Conservation (phyloP, 169 alveolate species). For the Plasmodium vivax region DNA sequence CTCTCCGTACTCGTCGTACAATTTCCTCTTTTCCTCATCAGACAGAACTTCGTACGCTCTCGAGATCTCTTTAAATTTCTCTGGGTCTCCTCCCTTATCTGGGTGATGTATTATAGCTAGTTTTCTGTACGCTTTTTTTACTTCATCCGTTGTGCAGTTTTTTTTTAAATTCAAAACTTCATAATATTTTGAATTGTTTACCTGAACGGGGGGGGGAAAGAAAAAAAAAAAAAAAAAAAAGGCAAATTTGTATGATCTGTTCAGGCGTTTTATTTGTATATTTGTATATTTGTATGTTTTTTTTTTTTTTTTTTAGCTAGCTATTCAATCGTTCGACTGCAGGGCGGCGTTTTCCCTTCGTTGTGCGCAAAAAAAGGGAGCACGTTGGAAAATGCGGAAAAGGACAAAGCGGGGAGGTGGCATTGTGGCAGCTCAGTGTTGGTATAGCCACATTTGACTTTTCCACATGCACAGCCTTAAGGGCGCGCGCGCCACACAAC, state of each 20-base stretch:
- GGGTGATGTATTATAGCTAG: constrained; percentile 97
- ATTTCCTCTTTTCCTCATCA: constrained; percentile 96
- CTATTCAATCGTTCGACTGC: not conserved
- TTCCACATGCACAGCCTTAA: not conserved
- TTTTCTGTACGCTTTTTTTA: constrained; percentile 96
- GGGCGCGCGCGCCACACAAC: not conserved
- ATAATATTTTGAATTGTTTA: constrained; percentile 89
- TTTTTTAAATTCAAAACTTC: constrained; percentile 88
- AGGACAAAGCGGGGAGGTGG: not conserved
- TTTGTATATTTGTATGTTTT: too few species aligned
- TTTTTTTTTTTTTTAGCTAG: not conserved
- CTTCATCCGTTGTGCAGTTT: constrained; percentile 91
- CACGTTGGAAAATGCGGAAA: not conserved
- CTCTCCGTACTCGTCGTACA: constrained; percentile 98
- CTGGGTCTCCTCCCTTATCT: constrained; percentile 99
- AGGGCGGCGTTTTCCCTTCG: not conserved
- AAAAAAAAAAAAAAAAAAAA: not conserved
- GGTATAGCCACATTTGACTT: not conserved
- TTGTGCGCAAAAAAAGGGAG: not conserved
- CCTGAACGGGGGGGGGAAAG: constrained; percentile 21
- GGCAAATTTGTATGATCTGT: not conserved
- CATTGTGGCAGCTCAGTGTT: not conserved
- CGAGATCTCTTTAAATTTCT: constrained; percentile 95
- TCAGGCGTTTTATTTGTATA: not conserved
- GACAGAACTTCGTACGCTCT: constrained; percentile 97